These are phyloP conservation scores for Sodiomyces alkalinus DNA, from an alignment of 2,329 filamentous ascomycete genomes.

Conservation along the genomic window DNA sequence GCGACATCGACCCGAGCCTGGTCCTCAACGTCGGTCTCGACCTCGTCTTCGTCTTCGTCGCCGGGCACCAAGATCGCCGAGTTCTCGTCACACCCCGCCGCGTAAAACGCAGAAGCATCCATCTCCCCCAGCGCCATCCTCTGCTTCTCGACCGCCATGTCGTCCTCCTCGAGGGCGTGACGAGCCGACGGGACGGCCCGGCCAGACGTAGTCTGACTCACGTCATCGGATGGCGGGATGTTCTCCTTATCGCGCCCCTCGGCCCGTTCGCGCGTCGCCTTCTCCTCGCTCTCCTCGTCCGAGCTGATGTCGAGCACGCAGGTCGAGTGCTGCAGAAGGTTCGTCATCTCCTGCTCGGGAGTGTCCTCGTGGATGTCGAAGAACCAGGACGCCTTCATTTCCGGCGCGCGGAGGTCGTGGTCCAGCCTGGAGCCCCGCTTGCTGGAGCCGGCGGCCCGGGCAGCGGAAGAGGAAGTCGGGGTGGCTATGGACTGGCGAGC, in stretches of 20 bases:
- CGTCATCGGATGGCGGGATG: conserved; percentile 56
- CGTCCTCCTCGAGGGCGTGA: conserved; percentile 22
- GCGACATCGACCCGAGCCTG: too few relatives aligned
- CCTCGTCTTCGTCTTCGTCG: conserved; percentile 39
- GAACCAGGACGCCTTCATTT: conserved; percentile 57
- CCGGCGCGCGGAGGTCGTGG: conserved; percentile 26
- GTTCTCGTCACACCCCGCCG: conserved; percentile 46
- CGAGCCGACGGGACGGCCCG: conserved; percentile 18
- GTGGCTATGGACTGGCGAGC: conserved; percentile 20
- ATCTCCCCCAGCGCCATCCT: conserved; percentile 53
- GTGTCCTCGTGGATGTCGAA: conserved; percentile 94
- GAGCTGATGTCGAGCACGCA: conserved; percentile 77
- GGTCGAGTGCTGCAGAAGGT: conserved; percentile 82
- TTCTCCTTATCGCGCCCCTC: conserved; percentile 81
- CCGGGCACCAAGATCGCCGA: conserved; percentile 47
- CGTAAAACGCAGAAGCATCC: conserved; percentile 51
- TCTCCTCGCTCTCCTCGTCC: conserved; percentile 58
- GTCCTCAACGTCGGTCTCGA: conserved; percentile 8
- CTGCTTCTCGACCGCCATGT: conserved; percentile 48
- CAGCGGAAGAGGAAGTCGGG: conserved; percentile 14
- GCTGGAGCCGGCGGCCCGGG: conserved; percentile 5
- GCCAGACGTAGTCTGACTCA: conserved; percentile 38
- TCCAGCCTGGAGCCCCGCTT: conserved; percentile 1
- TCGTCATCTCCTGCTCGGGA: conserved; percentile 78
- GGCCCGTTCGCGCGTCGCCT: conserved; percentile 32